phyloP scores from a whole-genome alignment of 2,329 filamentous ascomycete species.

The Intubia oerlemansii region DNA sequence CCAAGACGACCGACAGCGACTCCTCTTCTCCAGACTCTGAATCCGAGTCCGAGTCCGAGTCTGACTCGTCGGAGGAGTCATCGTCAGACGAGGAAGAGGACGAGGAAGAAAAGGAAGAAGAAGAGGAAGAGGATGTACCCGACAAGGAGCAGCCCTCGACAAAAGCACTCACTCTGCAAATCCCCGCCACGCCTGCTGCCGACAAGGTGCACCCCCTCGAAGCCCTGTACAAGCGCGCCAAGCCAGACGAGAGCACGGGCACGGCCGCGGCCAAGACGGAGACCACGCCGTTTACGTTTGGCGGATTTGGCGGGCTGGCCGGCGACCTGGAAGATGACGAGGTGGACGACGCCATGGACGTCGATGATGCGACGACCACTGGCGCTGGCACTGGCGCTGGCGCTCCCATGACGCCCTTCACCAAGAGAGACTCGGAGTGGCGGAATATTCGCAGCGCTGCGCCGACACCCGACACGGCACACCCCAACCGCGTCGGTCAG shows the following conservation, averaged over 20 bases:
- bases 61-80: too few species aligned
- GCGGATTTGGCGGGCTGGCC: slow-evolving; percentile 28
- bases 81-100: slow-evolving; percentile 6
- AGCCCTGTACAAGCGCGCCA: slow-evolving; percentile 66
- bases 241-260: slow-evolving; percentile 14
- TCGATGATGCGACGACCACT: slow-evolving; percentile 11
- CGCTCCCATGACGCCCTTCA: slow-evolving; percentile 62
- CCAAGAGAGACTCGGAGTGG: slow-evolving; percentile 54
- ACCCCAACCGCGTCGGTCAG: slow-evolving; percentile 33
- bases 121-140: slow-evolving; percentile 3
- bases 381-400: slow-evolving; percentile 10
- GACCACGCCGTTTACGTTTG: slow-evolving; percentile 44
- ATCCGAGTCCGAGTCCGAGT: too few species aligned
- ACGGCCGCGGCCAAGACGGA: background rate
- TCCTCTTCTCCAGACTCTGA: too few species aligned
- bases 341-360: slow-evolving; percentile 9
- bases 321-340: slow-evolving; percentile 17
- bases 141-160: slow-evolving; percentile 10
- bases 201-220: slow-evolving; percentile 73
- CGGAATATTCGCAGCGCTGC: slow-evolving; percentile 68
- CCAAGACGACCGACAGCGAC: too few species aligned
- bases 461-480: slow-evolving; percentile 83
- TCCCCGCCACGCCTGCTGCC: slow-evolving; percentile 6
- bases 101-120: slow-evolving; percentile 6
- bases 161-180: too few species aligned